Evolutionary conservation across 192 early-diverging fungal species (phyloP), one percentile per base, ranked within the genome.

Genomic region (Phlyctochytrium planicorne): DNA sequence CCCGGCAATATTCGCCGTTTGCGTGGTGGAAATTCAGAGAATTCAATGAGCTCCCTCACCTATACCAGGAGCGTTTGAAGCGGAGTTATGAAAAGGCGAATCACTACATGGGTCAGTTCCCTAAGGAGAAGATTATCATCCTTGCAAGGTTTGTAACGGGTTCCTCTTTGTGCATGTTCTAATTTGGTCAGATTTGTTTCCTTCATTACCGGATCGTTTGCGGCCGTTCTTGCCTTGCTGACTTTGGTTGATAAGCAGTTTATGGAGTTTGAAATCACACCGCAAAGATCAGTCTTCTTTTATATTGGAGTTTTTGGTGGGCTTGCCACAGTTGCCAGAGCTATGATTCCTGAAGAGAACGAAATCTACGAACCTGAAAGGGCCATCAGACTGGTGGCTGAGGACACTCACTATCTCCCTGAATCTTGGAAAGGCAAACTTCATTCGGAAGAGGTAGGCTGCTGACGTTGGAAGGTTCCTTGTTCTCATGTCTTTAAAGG

Each of bases 21-120:
- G 96, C 96, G 2, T 80, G 83, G 30, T 98, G 92, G 94, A 93
- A 91, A 74, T 92, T 98, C 66, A 88, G 96, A 59, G 94, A 97
- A 78, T 98, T 98, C 70, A 98, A 99, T 76, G 98, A 99, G 72
- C 81, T 98, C 23, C 93, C 95, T 0, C 95, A 99, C 74, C 64
- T 91, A 23, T 95, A 97, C 71, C 75, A 89, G 33, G 72, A 74
- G 27, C 88, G 98, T 14, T 75, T 98, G 23, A 86, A 87, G 64
- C 62, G 83, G 0, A 91, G 90, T 27, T 86, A 93, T 72, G 82
- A 84, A 12, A 71, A 82, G 52, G 94, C 96, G 0, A 86, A 83
- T 33, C 76, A 87, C 66, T 99, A 99, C 74, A 77, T 98, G 50
- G 75, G 87, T 37, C 94, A 97, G 78, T 97, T 97, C 62, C 92